Evolutionary conservation across 2,329 filamentous ascomycete species (phyloP).

Genomic region (Huntiella abstrusa): DNA sequence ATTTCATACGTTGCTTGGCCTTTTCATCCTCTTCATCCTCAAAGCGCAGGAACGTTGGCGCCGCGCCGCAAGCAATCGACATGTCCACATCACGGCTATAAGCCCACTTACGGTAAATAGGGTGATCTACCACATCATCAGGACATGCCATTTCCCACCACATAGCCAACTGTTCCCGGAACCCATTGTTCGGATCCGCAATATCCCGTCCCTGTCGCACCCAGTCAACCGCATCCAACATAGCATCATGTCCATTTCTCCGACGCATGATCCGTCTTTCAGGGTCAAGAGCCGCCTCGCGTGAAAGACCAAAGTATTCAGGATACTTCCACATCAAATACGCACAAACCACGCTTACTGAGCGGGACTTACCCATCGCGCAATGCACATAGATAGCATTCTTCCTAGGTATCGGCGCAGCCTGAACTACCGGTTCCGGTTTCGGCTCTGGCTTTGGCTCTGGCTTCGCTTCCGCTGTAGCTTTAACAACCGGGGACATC

Average conservation of each 20-base stretch:
- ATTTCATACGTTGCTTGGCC: constrained; percentile 17
- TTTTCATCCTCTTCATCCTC: constrained; percentile 39
- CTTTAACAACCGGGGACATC: background rate
- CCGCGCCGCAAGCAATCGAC: constrained; percentile 51
- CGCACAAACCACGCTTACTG: constrained; percentile 64
- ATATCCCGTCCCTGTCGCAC: constrained; percentile 54
- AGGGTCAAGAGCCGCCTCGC: constrained; percentile 25
- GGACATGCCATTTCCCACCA: constrained; percentile 81
- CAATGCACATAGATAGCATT: constrained; percentile 43
- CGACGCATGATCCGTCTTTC: constrained; percentile 17
- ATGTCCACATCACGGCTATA: constrained; percentile 36
- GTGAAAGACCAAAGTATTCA: constrained; percentile 26
- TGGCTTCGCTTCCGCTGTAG: background rate
- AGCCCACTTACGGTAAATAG: constrained; percentile 58
- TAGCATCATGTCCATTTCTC: constrained; percentile 10
- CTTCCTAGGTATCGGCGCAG: constrained; percentile 1
- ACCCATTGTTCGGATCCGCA: constrained; percentile 78
- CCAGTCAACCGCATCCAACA: constrained; percentile 40
- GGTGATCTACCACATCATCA: constrained; percentile 41
- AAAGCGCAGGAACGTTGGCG: constrained; percentile 68
- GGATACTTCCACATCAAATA: constrained; percentile 60
- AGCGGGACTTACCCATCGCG: constrained; percentile 91
- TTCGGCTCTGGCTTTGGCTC: constrained; percentile 4
- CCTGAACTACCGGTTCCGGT: background rate
- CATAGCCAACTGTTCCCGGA: constrained; percentile 72